These are phyloP conservation scores for Gigaspora rosea DNA, from an alignment of 192 early-diverging fungal genomes.

Conservation along the genomic window DNA sequence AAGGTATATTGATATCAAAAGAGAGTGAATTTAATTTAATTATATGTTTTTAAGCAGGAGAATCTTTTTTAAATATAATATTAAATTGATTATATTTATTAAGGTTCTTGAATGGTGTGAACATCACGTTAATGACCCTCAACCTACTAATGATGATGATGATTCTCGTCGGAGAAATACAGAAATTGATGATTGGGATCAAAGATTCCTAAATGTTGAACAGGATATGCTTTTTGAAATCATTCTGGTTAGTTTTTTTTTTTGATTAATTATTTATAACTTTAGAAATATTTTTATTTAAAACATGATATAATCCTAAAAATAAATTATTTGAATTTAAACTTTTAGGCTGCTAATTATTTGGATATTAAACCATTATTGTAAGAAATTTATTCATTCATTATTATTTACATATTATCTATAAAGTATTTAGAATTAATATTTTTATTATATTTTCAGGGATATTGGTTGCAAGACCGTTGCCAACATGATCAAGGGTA, in stretches of 20 bases:
- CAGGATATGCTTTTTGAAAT: slow-evolving; percentile 81
- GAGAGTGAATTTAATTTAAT: not conserved
- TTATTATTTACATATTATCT: not conserved
- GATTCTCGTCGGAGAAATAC: slow-evolving; percentile 63
- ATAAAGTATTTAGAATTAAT: not conserved
- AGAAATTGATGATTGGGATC: slow-evolving; percentile 81
- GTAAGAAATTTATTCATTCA: not conserved
- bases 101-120: slow-evolving; percentile 83
- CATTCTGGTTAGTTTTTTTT: slow-evolving; percentile 47
- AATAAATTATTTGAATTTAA: no score
- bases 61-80: not conserved
- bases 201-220: slow-evolving; percentile 77
- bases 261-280: not conserved
- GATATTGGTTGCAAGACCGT: slow-evolving; percentile 81
- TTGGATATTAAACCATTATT: slow-evolving; percentile 72
- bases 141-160: slow-evolving; percentile 51
- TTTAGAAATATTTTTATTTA: no score
- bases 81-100: not conserved
- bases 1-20: slow-evolving; percentile 51
- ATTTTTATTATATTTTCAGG: not conserved
- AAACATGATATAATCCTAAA: no score
- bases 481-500: slow-evolving; percentile 90
- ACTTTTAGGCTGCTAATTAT: slow-evolving; percentile 76
- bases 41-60: not conserved
- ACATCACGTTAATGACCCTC: slow-evolving; percentile 75